A percentile compares a stretch with the other conserved stretches of the same genome.
Evolutionary conservation across 148 eudicot genomes (phyloP).

Genomic region (Nepenthes mirabilis): DNA sequence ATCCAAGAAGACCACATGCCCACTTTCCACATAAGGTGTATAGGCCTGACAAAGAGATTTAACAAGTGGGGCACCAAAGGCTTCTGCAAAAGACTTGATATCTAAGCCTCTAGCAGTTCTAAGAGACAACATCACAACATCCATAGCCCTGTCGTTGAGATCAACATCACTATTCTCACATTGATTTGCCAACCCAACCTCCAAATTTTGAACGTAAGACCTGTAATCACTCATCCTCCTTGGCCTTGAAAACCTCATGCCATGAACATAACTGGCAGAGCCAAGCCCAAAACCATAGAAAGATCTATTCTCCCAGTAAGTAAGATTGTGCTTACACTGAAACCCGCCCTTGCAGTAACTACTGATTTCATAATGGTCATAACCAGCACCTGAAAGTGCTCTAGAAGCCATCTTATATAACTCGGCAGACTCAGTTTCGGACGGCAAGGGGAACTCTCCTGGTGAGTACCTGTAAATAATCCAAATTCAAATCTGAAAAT

Average conservation of each 20-base stretch:
- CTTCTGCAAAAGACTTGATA: conserved; percentile 37
- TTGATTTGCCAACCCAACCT: conserved; percentile 19
- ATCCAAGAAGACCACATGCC: conserved; percentile 65
- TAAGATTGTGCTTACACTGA: conserved; percentile 75
- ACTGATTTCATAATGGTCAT: conserved; percentile 83
- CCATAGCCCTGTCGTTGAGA: conserved; percentile 61
- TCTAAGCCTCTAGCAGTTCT: conserved; percentile 85
- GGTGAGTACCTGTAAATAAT: conserved; percentile 63
- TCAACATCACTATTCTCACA: conserved; percentile 13
- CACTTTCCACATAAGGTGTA: conserved; percentile 58
- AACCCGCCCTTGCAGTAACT: conserved; percentile 74
- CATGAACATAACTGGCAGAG: conserved; percentile 63
- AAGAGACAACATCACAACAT: conserved; percentile 75
- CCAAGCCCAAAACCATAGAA: conserved; percentile 87
- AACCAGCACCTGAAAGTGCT: conserved; percentile 54
- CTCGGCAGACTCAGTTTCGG: conserved; percentile 71
- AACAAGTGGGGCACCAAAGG: conserved; percentile 43
- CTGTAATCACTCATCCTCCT: conserved; percentile 57
- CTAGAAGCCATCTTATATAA: conserved; percentile 81
- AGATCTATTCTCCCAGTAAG: conserved; percentile 67
- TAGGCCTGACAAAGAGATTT: conserved; percentile 47
- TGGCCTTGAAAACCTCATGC: conserved; percentile 82
- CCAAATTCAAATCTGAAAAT: neutral
- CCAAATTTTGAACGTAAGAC: conserved; percentile 55
- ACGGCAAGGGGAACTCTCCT: conserved; percentile 86